Conservation (phyloP, 1,139 yeast genomes). For the Blastobotrys illinoisensis region DNA sequence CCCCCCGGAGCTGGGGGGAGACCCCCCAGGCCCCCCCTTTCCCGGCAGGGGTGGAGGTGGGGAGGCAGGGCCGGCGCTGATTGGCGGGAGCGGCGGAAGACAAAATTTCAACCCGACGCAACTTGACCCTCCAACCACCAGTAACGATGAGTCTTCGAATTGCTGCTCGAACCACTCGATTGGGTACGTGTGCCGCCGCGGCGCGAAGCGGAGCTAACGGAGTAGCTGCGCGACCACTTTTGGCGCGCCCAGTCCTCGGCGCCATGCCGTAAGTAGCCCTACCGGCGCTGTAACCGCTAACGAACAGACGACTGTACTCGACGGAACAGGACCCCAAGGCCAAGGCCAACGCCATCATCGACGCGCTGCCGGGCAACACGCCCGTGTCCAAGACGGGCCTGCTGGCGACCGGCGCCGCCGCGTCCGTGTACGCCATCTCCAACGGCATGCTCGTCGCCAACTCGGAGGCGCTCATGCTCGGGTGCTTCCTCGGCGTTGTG, state of each 20-base stretch:
- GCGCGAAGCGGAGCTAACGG: neutral
- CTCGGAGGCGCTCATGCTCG: conserved; percentile 85
- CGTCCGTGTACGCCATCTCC: conserved; percentile 88
- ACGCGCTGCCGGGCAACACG: conserved; percentile 89
- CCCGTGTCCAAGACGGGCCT: conserved; percentile 88
- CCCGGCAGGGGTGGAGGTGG: neutral
- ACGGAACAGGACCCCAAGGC: conserved; percentile 67
- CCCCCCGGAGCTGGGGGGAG: too few species aligned
- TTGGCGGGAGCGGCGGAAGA: neutral
- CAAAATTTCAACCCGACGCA: neutral
- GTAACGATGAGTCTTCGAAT: conserved; percentile 27
- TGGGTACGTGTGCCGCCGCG: conserved; percentile 20
- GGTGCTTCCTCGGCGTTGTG: conserved; percentile 72
- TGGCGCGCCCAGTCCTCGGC: conserved; percentile 23
- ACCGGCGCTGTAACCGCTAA: neutral
- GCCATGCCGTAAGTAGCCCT: conserved; percentile 9
- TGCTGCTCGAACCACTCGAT: conserved; percentile 21
- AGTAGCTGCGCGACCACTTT: conserved; percentile 11
- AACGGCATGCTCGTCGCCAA: conserved; percentile 89
- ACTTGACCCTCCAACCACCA: neutral
- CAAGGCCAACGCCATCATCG: conserved; percentile 84
- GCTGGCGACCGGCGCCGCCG: conserved; percentile 92
- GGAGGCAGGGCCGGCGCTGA: neutral
- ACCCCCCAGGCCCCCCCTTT: neutral
- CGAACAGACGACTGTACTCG: conserved; percentile 30